A percentile compares a stretch with the other conserved stretches of the same genome.
phyloP scores from a whole-genome alignment of 2,329 filamentous ascomycete species.

The Magnaporthiopsis rhizophila region DNA sequence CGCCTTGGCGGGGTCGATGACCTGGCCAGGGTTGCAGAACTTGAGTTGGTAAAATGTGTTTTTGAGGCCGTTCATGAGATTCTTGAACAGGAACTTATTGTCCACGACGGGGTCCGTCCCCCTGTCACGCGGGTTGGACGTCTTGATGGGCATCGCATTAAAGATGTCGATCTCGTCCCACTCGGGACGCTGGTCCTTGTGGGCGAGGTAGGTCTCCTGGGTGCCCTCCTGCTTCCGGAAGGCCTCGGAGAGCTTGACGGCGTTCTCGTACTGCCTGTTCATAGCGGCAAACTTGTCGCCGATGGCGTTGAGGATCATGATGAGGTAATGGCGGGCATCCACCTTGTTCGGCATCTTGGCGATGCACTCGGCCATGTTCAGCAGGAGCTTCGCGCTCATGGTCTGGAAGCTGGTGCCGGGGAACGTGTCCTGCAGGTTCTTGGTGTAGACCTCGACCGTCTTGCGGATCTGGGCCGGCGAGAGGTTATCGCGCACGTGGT shows the following conservation, averaged over 20 bases:
- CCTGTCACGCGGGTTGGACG: conserved; percentile 80
- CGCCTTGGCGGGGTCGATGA: conserved; percentile 68
- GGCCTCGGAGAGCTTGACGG: conserved; percentile 80
- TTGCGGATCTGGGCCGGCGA: conserved; percentile 85
- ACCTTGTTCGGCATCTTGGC: conserved; percentile 88
- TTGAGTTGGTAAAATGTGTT: conserved; percentile 94
- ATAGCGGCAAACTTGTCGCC: conserved; percentile 97
- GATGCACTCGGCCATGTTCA: conserved; percentile 98
- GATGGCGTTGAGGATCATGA: conserved; percentile 96
- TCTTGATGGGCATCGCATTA: conserved; percentile 91
- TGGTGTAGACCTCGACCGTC: conserved; percentile 95
- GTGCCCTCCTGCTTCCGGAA: conserved; percentile 57
- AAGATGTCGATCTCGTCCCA: conserved; percentile 99
- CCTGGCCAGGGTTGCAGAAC: conserved; percentile 69
- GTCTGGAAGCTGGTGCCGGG: conserved; percentile 98
- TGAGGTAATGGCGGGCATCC: conserved; percentile 88
- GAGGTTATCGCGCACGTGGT: conserved; percentile 88
- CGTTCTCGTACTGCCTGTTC: conserved; percentile 93
- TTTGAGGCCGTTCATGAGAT: conserved; percentile 89
- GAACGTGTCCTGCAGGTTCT: conserved; percentile 89
- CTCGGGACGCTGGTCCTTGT: conserved; percentile 72
- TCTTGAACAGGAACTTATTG: conserved; percentile 97
- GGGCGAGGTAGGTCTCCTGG: conserved; percentile 75
- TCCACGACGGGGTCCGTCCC: conserved; percentile 86
- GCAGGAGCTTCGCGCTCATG: conserved; percentile 93